These are phyloP conservation scores for Linum lewisii DNA, from an alignment of 345 rosid species.

Conservation along the genomic window DNA sequence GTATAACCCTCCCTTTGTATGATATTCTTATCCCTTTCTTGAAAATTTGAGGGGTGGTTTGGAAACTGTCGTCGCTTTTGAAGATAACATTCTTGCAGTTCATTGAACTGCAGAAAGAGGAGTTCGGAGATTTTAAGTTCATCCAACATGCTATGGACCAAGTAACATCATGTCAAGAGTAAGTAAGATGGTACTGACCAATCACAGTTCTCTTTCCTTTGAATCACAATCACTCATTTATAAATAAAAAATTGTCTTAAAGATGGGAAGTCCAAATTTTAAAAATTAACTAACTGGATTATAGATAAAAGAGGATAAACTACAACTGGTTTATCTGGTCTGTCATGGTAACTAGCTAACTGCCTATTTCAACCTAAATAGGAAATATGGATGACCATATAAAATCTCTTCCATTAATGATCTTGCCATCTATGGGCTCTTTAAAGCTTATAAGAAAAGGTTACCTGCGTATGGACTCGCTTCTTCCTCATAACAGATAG, in stretches of 20 bases:
- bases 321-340: not conserved
- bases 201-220: too few relatives aligned
- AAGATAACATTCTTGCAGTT: conserved; percentile 89
- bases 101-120: conserved; percentile 55
- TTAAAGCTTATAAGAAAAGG: conserved; percentile 15
- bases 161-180: too few relatives aligned
- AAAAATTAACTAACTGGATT: too few relatives aligned
- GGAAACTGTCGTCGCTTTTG: conserved; percentile 79
- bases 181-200: too few relatives aligned
- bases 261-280: too few relatives aligned
- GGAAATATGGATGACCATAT: not conserved
- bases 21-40: conserved; percentile 53
- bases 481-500: conserved; percentile 68
- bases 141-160: too few relatives aligned
- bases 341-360: too few relatives aligned
- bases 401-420: not conserved
- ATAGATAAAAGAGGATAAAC: not conserved
- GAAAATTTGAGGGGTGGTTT: conserved; percentile 44
- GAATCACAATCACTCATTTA: too few relatives aligned
- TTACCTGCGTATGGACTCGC: conserved; percentile 85
- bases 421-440: not conserved
- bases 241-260: too few relatives aligned
- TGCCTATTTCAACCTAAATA: not conserved
- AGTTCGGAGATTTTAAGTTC: not conserved
- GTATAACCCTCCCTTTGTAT: conserved; percentile 73